Percentiles rank a stretch among this genome's conserved stretches.
Conservation (phyloP, 108 stramenopile species). For the Skeletonema costatum region DNA sequence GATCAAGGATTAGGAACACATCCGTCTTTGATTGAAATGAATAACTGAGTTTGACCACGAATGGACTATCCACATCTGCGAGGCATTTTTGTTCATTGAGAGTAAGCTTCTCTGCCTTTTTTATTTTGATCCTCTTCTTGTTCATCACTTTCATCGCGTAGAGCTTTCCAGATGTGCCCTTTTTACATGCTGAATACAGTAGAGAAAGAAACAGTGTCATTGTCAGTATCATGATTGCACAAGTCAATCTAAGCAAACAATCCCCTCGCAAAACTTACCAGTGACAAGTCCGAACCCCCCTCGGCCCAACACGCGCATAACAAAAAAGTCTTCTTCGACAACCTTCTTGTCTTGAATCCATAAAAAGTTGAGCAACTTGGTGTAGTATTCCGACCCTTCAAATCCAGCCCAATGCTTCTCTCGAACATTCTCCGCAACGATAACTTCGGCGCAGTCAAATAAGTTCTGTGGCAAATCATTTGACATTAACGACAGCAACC, state of each 20-base stretch:
- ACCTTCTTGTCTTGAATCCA: constrained; percentile 79
- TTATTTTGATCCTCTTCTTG: constrained; percentile 93
- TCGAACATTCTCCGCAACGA: constrained; percentile 64
- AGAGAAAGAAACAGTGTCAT: background rate
- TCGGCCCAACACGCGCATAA: constrained; percentile 92
- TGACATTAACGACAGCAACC: constrained; percentile 16
- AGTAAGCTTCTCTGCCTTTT: constrained; percentile 89
- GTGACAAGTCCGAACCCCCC: constrained; percentile 95
- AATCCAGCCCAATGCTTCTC: constrained; percentile 70
- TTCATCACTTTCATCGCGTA: constrained; percentile 99
- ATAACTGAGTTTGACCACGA: constrained; percentile 96
- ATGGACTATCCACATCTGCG: constrained; percentile 85
- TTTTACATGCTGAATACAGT: constrained; percentile 83
- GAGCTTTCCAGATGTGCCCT: constrained; percentile 92
- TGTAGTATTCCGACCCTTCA: constrained; percentile 55
- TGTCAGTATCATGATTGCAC: background rate
- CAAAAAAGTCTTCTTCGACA: constrained; percentile 90
- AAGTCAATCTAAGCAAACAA: background rate
- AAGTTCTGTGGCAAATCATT: constrained; percentile 39
- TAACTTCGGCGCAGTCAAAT: constrained; percentile 68
- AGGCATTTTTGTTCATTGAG: constrained; percentile 89
- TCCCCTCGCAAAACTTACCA: constrained; percentile 54
- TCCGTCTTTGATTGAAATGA: constrained; percentile 90
- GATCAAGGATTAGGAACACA: constrained; percentile 93
- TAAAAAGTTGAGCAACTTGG: constrained; percentile 66